Conservation (phyloP, 1,139 yeast genomes). For the Candida sp. region DNA sequence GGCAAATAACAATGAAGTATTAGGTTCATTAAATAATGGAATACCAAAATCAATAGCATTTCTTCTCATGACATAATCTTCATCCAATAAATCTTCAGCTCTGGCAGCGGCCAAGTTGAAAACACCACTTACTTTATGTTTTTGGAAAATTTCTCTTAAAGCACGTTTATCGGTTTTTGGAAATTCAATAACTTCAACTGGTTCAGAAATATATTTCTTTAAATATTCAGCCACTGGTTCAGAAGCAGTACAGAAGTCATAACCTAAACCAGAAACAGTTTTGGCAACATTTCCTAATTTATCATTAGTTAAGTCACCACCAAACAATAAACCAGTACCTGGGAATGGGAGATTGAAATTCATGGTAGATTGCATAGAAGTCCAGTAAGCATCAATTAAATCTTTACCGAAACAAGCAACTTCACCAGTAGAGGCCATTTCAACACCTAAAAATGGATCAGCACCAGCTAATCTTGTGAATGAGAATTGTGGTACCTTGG, state of each 20-base stretch:
- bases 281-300: conserved; percentile 72
- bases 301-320: conserved; percentile 81
- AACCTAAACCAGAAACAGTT: conserved; percentile 70
- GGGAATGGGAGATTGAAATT: conserved; percentile 92
- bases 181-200: conserved; percentile 72
- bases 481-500: conserved; percentile 97
- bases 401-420: conserved; percentile 93
- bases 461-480: conserved; percentile 99
- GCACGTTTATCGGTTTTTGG: conserved; percentile 93
- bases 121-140: conserved; percentile 78
- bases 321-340: conserved; percentile 84
- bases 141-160: conserved; percentile 88
- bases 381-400: conserved; percentile 92
- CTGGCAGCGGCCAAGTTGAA: conserved; percentile 89
- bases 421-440: conserved; percentile 99
- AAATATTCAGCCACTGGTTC: conserved; percentile 70
- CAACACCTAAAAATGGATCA: conserved; percentile 97
- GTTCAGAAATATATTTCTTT: conserved; percentile 40
- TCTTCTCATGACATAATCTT: conserved; percentile 97
- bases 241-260: conserved; percentile 77
- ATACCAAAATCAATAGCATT: conserved; percentile 98
- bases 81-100: conserved; percentile 80
- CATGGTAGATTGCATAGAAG: conserved; percentile 95
- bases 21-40: conserved; percentile 95
- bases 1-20: conserved; percentile 86